A percentile compares a stretch with the other conserved stretches of the same genome.
Evolutionary conservation across 495 filamentous ascomycete genomes (phyloP).

Genomic region (Penicillium chermesinum): DNA sequence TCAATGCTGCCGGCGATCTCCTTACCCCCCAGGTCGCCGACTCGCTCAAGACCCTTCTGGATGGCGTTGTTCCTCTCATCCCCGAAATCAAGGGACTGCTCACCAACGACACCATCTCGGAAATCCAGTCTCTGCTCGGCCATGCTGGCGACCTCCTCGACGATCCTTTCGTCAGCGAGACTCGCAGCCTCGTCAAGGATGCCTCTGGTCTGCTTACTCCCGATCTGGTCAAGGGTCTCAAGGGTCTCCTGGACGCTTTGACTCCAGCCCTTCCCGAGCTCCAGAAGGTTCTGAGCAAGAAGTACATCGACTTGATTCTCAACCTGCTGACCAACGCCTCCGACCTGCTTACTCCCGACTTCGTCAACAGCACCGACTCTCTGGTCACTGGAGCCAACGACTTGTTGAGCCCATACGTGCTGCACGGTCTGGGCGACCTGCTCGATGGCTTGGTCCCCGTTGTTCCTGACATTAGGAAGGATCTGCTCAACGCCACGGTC

Average conservation of each 20-base stretch:
- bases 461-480: slow-evolving; percentile 18
- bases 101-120: slow-evolving; percentile 22
- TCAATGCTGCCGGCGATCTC: slow-evolving; percentile 15
- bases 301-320: slow-evolving; percentile 27
- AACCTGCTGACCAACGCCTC: slow-evolving; percentile 27
- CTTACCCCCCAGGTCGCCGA: slow-evolving; percentile 16
- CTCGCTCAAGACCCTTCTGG: slow-evolving; percentile 26
- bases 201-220: slow-evolving; percentile 30
- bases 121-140: slow-evolving; percentile 29
- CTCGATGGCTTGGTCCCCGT: slow-evolving; percentile 30
- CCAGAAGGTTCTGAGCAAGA: slow-evolving; percentile 30
- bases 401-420: slow-evolving; percentile 29
- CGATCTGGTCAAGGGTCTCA: slow-evolving; percentile 31
- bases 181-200: slow-evolving; percentile 2
- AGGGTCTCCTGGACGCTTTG: slow-evolving; percentile 31
- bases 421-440: slow-evolving; percentile 25
- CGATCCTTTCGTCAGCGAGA: slow-evolving; percentile 27
- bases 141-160: slow-evolving; percentile 32
- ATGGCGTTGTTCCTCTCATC: slow-evolving; percentile 31
- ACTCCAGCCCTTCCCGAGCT: slow-evolving; percentile 29
- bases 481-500: slow-evolving; percentile 31
- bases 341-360: slow-evolving; percentile 30
- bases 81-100: slow-evolving; percentile 30
- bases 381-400: slow-evolving; percentile 37
- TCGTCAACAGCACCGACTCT: slow-evolving; percentile 37